These are phyloP conservation scores for Pueraria montana DNA, from an alignment of 306 rosid genomes.

Conservation along the genomic window DNA sequence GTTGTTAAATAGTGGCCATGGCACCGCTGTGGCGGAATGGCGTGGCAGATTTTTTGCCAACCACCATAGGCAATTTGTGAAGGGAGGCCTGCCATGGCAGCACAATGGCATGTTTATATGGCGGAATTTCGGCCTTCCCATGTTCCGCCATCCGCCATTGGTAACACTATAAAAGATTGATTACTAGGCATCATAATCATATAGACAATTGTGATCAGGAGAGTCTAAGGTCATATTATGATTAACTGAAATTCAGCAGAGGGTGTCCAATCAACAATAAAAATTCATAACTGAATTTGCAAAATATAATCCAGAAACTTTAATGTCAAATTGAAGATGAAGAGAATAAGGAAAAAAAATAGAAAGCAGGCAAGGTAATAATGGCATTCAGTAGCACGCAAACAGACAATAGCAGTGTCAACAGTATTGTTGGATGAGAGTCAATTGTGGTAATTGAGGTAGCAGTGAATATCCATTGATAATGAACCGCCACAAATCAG, in stretches of 20 bases:
- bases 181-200: too few species aligned
- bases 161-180: too few species aligned
- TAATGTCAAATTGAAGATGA: neutral
- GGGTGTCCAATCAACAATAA: neutral
- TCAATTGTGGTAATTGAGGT: neutral
- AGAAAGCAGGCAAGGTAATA: conserved; percentile 18
- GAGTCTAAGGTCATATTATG: too few species aligned
- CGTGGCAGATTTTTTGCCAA: too few species aligned
- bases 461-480: conserved; percentile 18
- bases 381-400: conserved; percentile 15
- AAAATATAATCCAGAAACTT: neutral
- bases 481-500: neutral
- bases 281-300: conserved; percentile 17
- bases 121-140: too few species aligned
- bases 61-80: too few species aligned
- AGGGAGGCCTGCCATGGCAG: too few species aligned
- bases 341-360: conserved; percentile 18
- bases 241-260: conserved; percentile 31
- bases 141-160: too few species aligned
- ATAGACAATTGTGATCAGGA: neutral
- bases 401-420: neutral
- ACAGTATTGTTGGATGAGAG: neutral
- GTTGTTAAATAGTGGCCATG: too few species aligned
- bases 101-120: too few species aligned
- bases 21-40: too few species aligned